phyloP scores from a whole-genome alignment of 306 rosid species.

The Crotalaria pallida region DNA sequence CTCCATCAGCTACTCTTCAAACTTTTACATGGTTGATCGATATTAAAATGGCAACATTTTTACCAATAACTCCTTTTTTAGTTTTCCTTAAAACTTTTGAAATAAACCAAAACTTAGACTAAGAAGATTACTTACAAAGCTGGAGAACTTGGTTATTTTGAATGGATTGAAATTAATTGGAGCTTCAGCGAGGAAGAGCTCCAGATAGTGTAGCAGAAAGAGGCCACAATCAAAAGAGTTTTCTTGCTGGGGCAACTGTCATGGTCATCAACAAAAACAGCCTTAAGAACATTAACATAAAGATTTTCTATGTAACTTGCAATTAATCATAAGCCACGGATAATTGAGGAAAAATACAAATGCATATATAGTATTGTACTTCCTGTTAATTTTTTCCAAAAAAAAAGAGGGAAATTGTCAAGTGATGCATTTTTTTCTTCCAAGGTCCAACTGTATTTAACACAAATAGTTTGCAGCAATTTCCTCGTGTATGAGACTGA shows the following conservation, averaged over 20 bases:
- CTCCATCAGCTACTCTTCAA: not conserved
- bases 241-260: constrained; percentile 93
- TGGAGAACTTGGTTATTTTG: constrained; percentile 59
- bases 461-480: not conserved
- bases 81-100: not conserved
- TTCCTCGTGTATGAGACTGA: not conserved
- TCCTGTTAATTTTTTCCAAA: not conserved
- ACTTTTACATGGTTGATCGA: not conserved
- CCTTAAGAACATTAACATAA: not conserved
- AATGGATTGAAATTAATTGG: constrained; percentile 79
- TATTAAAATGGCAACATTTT: not conserved
- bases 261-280: constrained; percentile 8
- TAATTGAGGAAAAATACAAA: not conserved
- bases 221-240: constrained; percentile 91
- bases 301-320: not conserved
- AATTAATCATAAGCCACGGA: not conserved
- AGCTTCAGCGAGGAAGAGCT: constrained; percentile 76
- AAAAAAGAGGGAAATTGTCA: not conserved
- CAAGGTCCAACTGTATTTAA: not conserved
- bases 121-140: constrained; percentile 62
- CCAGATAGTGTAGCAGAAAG: constrained; percentile 91
- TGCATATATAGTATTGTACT: not conserved
- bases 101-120: constrained; percentile 9
- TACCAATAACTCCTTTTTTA: not conserved
- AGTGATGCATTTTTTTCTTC: constrained; percentile 7